Base-by-base conservation (phyloP, 441 rosid species). In the Rhodomyrtus psidioides region DNA sequence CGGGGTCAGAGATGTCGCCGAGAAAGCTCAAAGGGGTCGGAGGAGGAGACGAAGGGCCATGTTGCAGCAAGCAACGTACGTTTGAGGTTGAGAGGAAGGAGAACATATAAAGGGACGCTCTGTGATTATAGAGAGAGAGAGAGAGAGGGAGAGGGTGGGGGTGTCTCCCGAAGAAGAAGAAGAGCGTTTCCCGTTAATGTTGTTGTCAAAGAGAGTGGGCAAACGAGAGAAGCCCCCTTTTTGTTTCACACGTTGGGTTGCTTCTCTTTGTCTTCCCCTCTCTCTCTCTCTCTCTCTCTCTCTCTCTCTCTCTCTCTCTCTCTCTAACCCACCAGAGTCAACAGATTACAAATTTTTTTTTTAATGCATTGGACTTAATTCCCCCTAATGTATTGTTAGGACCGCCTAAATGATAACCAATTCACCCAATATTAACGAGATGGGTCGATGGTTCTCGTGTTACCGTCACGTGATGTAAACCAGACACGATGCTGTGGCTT, bases 171-270 rank as follows among this genome's bases (percentile, higher is more conserved):
- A 86, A 88, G 90, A 85, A 88, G 75, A 30, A 62, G 91, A 90
- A 34, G 34, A 86, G 90, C 62, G 81, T 87, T 87, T 87, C 86
- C 89, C 86, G 88, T 83, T 89, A 55, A 82, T 87, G 84, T 88
- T 90, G 89, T 85, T 86, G 87, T 91, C 90, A 89, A 85, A 88
- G 81, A 49, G 46, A 6, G 89, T 88, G 91, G 92, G 90, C 90
- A 90, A 85, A 82, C 5, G 44, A 86, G 62, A 82, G 82, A 87
- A n/a, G n/a, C n/a, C 54, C 91, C 85, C 86, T 82, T 90, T 90
- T 90, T 89, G 93, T 88, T 90, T 90, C 92, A 87, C 93, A 87
- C 91, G 86, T 85, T 86, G 92, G 91, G 89, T 84, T 60, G 83
- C 60, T 89, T 89, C 89, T 83, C 44, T 9, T 87, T 90, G 91